Conservation (phyloP, 2,329 filamentous ascomycete species). For the Aspergillus hiratsukae region DNA sequence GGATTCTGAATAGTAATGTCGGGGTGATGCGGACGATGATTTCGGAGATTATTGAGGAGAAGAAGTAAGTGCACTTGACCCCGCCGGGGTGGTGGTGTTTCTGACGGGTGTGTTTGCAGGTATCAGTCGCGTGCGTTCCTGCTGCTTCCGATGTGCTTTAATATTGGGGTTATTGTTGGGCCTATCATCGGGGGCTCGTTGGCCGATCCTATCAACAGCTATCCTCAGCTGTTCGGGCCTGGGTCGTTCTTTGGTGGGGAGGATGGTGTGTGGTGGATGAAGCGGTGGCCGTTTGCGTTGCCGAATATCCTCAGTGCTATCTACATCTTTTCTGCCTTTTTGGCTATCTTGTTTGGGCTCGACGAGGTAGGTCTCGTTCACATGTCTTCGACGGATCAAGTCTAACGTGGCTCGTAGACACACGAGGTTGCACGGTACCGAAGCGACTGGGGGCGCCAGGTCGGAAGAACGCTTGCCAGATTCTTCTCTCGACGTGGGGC, state of each 20-base stretch:
- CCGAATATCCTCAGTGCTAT: conserved; percentile 64
- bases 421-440: conserved; percentile 36
- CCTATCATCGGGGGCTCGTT: conserved; percentile 61
- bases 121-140: conserved; percentile 54
- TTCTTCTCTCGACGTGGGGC: conserved; percentile 19
- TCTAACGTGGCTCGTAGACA: conserved; percentile 19
- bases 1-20: conserved; percentile 67
- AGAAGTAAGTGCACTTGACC: conserved; percentile 45
- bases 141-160: conserved; percentile 64
- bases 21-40: conserved; percentile 73
- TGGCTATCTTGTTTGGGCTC: conserved; percentile 58
- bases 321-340: conserved; percentile 54
- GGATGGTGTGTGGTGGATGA: conserved; percentile 60
- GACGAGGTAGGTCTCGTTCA: conserved; percentile 51
- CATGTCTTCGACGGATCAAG: not conserved
- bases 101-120: conserved; percentile 15
- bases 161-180: conserved; percentile 59
- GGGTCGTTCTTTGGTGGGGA: conserved; percentile 54
- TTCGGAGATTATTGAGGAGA: conserved; percentile 66
- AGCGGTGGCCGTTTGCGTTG: conserved; percentile 62
- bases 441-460: conserved; percentile 38
- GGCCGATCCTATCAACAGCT: conserved; percentile 60
- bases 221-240: conserved; percentile 61
- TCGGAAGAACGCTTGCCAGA: conserved; percentile 33
- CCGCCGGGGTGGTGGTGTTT: not conserved